Evolutionary conservation across 371 early-diverging fungal genomes (phyloP), one percentile per base, ranked within the genome.

Genomic region (Rhizopus microsporus): DNA sequence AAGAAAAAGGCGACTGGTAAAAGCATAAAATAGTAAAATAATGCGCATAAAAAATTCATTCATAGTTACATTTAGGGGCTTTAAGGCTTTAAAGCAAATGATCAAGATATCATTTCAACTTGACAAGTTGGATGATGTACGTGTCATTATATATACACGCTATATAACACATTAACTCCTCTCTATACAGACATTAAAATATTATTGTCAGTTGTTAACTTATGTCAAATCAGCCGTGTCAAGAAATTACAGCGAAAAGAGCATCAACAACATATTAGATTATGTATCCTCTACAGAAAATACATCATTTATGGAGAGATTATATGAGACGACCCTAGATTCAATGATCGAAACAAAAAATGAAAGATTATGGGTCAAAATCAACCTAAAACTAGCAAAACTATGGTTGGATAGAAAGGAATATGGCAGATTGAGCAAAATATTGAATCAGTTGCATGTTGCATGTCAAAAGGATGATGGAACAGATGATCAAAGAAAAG

Each of bases 11-110:
- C 3, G 91, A 93, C 54, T 93, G 94, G 94, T 91, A 83, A 62
- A 66, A 45, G 46, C 9, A 23, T 23, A 23, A 23, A 23, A 23
- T 23, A 23, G 23, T 7, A 16, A 49, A 12, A 32, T 54, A 31
- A 16, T 40, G 50, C 31, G 35, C 47, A 17, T 43, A 35, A n/a
- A 29, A 40, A 17, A 29, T 38, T n/a, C 30, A 44, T 29, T 39
- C 4, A 5, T 12, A 13, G 37, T 33, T 7, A 31, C 29, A 13
- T 13, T 47, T 16, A 94, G 96, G 96, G 95, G 95, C 1, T 97
- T 96, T 78, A 95, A 94, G 59, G 88, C 97, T 1, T 72, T 92
- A 48, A 97, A 97, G 71, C 98, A 96, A 75, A 93, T 93, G 80
- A 85, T 91, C 54, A 97, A 97, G 66, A 75, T 94, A 40, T 83